phyloP scores from a whole-genome alignment of 768 basidiomycete species.

The Clitopilus passeckerianus region DNA sequence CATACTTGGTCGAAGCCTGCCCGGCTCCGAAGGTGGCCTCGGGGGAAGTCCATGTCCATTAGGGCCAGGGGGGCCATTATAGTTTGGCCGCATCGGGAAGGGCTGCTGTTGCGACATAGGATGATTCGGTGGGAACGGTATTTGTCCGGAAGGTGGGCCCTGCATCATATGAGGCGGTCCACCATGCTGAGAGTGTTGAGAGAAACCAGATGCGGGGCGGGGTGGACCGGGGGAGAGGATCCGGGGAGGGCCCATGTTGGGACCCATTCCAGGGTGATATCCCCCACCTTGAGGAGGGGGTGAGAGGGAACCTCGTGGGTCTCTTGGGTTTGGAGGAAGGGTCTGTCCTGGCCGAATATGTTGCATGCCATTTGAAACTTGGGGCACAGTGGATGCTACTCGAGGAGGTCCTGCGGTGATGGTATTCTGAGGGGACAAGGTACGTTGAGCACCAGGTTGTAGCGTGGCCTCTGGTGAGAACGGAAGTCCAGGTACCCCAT shows the following conservation, averaged over 20 bases:
- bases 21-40: constrained; percentile 48
- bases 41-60: constrained; percentile 19
- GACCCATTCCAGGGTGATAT: constrained; percentile 4
- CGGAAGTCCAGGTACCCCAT: constrained; percentile 14
- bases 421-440: not conserved
- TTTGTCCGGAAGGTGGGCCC: constrained; percentile 8
- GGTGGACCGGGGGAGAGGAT: constrained; percentile 9
- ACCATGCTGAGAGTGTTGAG: constrained; percentile 4
- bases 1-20: constrained; percentile 18
- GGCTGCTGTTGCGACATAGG: not conserved
- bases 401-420: constrained; percentile 2
- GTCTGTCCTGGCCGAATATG: not conserved
- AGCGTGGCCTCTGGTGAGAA: constrained; percentile 23
- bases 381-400: constrained; percentile 21
- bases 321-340: not conserved
- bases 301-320: not conserved
- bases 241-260: constrained; percentile 2
- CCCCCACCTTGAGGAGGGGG: not conserved
- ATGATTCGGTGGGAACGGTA: constrained; percentile 5
- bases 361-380: constrained; percentile 13
- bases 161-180: constrained; percentile 14
- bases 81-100: not conserved
- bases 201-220: constrained; percentile 8
- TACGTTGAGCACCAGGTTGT: constrained; percentile 9
- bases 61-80: constrained; percentile 8